Conservation (phyloP, 148 eudicot genomes). For the Hydrangea macrophylla region DNA sequence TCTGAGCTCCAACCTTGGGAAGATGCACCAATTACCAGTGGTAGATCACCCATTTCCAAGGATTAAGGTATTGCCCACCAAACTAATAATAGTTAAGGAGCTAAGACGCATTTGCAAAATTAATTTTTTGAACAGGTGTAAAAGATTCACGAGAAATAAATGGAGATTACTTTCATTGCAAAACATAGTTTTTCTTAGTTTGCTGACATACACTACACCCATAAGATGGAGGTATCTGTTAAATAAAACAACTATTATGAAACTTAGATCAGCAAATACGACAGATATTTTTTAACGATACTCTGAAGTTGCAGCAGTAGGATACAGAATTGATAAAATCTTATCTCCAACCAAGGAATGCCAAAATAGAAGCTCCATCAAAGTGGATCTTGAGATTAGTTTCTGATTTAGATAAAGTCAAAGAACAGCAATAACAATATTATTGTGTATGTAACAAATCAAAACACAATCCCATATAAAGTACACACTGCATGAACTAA, state of each 20-base stretch:
- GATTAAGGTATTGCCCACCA: conserved; percentile 15
- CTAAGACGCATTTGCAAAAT: neutral
- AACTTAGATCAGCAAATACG: neutral
- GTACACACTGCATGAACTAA: neutral
- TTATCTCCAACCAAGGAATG: conserved; percentile 24
- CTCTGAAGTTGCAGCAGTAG: conserved; percentile 21
- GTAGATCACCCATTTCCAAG: conserved; percentile 33
- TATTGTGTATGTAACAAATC: neutral
- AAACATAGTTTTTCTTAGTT: too few species aligned
- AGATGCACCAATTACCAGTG: conserved; percentile 18
- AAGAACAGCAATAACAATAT: conserved; percentile 29
- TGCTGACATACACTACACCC: too few species aligned
- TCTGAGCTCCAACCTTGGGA: conserved; percentile 33
- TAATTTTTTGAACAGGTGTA: too few species aligned
- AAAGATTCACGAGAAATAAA: too few species aligned
- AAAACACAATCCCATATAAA: neutral
- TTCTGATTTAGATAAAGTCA: conserved; percentile 36
- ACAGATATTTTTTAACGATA: neutral
- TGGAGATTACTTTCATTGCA: too few species aligned
- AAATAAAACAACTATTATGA: neutral
- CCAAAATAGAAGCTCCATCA: conserved; percentile 28
- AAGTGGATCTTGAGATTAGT: conserved; percentile 16
- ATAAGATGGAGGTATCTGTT: too few species aligned
- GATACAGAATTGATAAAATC: conserved; percentile 24
- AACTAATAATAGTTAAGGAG: conserved; percentile 54